Percentiles rank a stretch among this genome's conserved stretches.
phyloP scores from a whole-genome alignment of 2,329 filamentous ascomycete species.

The Aureobasidium leucospermi region DNA sequence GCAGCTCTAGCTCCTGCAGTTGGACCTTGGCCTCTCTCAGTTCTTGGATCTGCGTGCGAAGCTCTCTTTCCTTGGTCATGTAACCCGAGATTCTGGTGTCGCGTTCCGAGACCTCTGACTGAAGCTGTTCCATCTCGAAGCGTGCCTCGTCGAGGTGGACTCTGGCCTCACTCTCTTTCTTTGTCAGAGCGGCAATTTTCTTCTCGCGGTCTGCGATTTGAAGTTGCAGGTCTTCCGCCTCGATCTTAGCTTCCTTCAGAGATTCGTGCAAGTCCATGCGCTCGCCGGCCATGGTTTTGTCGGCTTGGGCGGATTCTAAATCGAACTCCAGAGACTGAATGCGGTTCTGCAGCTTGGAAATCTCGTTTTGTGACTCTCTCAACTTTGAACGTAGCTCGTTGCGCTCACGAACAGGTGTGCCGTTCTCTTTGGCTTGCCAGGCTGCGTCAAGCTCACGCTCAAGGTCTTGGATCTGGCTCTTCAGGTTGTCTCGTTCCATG shows the following conservation, averaged over 20 bases:
- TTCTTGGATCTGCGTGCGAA: slow-evolving; percentile 28
- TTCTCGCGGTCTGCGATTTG: slow-evolving; percentile 63
- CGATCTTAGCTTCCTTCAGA: slow-evolving; percentile 54
- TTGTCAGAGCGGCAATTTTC: slow-evolving; percentile 51
- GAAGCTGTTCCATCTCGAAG: slow-evolving; percentile 34
- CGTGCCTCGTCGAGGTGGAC: slow-evolving; percentile 58
- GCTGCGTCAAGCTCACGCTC: slow-evolving; percentile 29
- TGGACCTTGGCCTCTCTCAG: slow-evolving; percentile 25
- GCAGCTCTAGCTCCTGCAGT: slow-evolving; percentile 29
- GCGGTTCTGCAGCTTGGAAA: slow-evolving; percentile 41
- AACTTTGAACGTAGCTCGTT: slow-evolving; percentile 28
- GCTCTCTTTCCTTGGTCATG: slow-evolving; percentile 29
- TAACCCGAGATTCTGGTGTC: slow-evolving; percentile 23
- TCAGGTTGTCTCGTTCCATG: slow-evolving; percentile 25
- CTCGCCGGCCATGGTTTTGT: slow-evolving; percentile 45
- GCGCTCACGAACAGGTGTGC: slow-evolving; percentile 27
- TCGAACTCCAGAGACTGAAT: slow-evolving; percentile 52
- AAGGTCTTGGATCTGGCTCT: slow-evolving; percentile 27
- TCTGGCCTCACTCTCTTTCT: slow-evolving; percentile 53
- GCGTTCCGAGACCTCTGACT: slow-evolving; percentile 49
- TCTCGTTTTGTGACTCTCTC: slow-evolving; percentile 29
- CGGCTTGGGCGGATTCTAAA: slow-evolving; percentile 48
- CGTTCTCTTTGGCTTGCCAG: slow-evolving; percentile 20
- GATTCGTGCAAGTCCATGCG: slow-evolving; percentile 54
- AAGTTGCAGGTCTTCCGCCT: slow-evolving; percentile 52